Percentiles rank a stretch among this genome's conserved stretches.
These are phyloP conservation scores for Salix exigua DNA, from an alignment of 345 rosid genomes.

Conservation along the genomic window DNA sequence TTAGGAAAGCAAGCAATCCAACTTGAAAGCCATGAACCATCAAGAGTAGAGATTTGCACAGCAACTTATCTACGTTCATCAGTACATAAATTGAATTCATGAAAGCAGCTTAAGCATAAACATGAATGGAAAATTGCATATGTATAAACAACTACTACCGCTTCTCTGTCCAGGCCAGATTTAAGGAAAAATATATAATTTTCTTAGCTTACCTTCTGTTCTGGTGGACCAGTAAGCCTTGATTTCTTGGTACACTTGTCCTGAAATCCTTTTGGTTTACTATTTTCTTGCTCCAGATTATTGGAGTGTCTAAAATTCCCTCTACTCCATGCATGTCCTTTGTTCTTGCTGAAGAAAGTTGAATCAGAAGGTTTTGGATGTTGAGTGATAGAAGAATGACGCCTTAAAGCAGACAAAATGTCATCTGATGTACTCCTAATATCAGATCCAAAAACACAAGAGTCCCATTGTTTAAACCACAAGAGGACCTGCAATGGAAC, in stretches of 20 bases:
- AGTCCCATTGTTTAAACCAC: conserved; percentile 99
- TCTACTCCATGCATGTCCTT: conserved; percentile 43
- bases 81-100: neutral
- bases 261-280: conserved; percentile 33
- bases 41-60: neutral
- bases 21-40: neutral
- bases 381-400: conserved; percentile 68
- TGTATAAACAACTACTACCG: conserved; percentile 5
- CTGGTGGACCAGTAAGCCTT: conserved; percentile 64
- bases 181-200: neutral
- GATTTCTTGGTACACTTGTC: conserved; percentile 50
- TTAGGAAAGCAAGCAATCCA: neutral
- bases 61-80: too few relatives aligned
- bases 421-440: conserved; percentile 87
- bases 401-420: conserved; percentile 74
- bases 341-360: conserved; percentile 42
- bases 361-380: conserved; percentile 47
- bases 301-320: conserved; percentile 40
- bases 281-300: conserved; percentile 32
- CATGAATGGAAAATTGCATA: neutral
- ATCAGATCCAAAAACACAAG: conserved; percentile 94
- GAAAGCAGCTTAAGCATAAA: neutral
- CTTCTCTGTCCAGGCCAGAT: neutral
- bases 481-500: conserved; percentile 60
- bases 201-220: conserved; percentile 62